A percentile compares a stretch with the other conserved stretches of the same genome.
phyloP scores from a whole-genome alignment of 2,329 filamentous ascomycete genomes.

The Epichloe uncinata region DNA sequence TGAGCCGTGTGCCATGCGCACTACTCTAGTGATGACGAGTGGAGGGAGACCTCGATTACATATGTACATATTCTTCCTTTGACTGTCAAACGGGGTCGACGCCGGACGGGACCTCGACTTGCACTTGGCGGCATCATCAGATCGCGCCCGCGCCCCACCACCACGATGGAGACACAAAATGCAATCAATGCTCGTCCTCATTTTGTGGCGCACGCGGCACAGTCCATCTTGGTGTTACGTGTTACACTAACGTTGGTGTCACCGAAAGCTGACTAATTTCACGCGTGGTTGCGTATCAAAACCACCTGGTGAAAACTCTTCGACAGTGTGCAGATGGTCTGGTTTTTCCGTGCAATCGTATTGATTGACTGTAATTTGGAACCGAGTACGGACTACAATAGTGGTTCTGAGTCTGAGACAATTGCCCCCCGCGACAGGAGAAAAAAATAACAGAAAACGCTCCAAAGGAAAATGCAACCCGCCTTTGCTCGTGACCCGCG shows the following conservation, averaged over 20 bases:
- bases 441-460: not conserved
- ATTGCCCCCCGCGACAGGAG: not conserved
- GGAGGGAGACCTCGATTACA: too few relatives aligned
- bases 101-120: not conserved
- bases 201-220: not conserved
- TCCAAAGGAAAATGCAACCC: not conserved
- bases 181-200: not conserved
- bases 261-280: too few relatives aligned
- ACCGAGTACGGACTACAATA: not conserved
- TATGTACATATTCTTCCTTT: too few relatives aligned
- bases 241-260: too few relatives aligned
- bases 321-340: too few relatives aligned
- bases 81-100: too few relatives aligned
- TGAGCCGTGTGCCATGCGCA: too few relatives aligned
- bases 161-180: not conserved
- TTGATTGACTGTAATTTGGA: not conserved
- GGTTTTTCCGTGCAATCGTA: not conserved
- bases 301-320: too few relatives aligned
- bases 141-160: not conserved
- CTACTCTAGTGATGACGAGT: too few relatives aligned
- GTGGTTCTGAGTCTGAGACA: not conserved
- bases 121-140: not conserved
- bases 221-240: not conserved
- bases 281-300: too few relatives aligned
- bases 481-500: not conserved